phyloP scores from a whole-genome alignment of 192 early-diverging fungal genomes.

The Paraglomus occultum region DNA sequence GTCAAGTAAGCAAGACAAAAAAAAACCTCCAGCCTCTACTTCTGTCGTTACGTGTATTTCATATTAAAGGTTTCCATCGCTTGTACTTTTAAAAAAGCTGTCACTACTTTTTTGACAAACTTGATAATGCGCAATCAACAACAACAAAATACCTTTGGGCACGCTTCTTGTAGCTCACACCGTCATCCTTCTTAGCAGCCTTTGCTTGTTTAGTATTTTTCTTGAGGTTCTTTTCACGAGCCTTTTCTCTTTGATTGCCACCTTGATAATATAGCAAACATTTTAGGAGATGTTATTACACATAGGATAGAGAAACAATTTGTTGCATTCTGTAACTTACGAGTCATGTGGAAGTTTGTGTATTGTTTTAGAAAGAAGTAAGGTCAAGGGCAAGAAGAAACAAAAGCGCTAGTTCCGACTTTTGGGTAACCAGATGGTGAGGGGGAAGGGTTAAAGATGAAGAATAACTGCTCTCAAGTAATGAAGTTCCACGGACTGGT shows the following conservation, averaged over 20 bases:
- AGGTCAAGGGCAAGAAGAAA: too few species aligned
- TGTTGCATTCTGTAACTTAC: constrained; percentile 4
- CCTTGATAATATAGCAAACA: constrained; percentile 30
- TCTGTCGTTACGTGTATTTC: too few species aligned
- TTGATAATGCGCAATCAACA: constrained; percentile 5
- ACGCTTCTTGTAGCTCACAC: constrained; percentile 38
- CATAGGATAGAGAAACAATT: neutral
- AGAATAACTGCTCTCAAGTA: too few species aligned
- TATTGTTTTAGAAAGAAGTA: too few species aligned
- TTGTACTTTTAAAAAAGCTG: constrained; percentile 1
- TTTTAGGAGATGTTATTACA: neutral
- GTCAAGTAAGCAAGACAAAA: too few species aligned
- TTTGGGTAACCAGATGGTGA: too few species aligned
- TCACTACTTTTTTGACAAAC: neutral
- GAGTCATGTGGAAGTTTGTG: neutral
- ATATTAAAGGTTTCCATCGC: neutral
- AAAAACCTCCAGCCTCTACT: too few species aligned
- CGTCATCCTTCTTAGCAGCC: constrained; percentile 27
- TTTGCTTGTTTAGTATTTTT: constrained; percentile 38
- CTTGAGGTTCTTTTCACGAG: constrained; percentile 47
- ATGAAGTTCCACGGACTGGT: too few species aligned
- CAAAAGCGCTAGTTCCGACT: too few species aligned
- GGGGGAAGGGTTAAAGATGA: too few species aligned
- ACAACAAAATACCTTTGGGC: constrained; percentile 42
- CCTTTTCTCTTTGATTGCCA: constrained; percentile 54